Base-by-base conservation (phyloP, 345 rosid genomes). In the Garcia nutans region DNA sequence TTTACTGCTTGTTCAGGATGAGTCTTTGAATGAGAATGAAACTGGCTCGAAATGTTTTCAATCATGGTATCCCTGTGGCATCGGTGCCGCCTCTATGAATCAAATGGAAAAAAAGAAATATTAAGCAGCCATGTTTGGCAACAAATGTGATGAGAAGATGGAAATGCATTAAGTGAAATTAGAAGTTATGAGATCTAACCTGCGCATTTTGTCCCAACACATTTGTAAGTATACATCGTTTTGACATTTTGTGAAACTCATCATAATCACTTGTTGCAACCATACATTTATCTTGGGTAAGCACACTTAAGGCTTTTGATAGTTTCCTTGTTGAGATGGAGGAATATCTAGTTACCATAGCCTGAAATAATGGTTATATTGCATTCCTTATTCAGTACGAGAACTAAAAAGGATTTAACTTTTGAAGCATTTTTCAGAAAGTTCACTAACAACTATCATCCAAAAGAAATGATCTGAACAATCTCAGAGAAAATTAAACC, bases 191-290 rank as follows among this genome's bases (percentile, higher is more conserved):
- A 60, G 8, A 67, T 28, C 49, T 68, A 81, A 93, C 99, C 99
- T 95, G 98, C 62, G 97, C 96, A 76, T 71, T 86, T 2, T 89
- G 45, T 80, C 94, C 93, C 74, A 92, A 82, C 42, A 92, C 83
- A 57, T 80, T 86, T 58, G 89, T 70, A 65, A 90, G 78, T 57
- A 96, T 49, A 55, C 77, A 82, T 6, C 91, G 87, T 83, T 96
- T 93, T 10, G 73, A 86, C 71, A 74, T 52, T 79, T 88, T 92
- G 82, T 93, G 98, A 63, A 93, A 96, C 59, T 92, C 94, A 74
- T 78, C 74, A 67, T 93, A 93, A 80, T 92, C 98, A 79, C 99
- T 96, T 0, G 79, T 90, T 31, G 99, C 97, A 72, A 93, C 99
- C 96, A 92, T 91, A 72, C 84, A 71, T 78, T 90, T 93, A 79